These are phyloP conservation scores for Pythium folliculosum DNA, from an alignment of 352 stramenopile genomes.

Conservation along the genomic window DNA sequence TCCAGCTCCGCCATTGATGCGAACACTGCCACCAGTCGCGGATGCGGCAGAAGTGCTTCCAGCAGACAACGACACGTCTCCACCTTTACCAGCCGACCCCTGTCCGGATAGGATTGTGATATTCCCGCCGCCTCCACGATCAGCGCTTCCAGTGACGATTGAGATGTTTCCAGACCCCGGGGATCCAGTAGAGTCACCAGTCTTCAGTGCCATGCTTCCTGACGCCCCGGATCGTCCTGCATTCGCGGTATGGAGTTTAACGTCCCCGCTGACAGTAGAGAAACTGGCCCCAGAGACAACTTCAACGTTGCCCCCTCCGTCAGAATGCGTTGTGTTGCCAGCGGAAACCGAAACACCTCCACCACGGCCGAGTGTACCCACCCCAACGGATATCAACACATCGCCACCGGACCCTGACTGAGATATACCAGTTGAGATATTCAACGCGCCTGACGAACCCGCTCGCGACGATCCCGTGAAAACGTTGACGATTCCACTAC, in stretches of 20 bases:
- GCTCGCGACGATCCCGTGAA: conserved; percentile 46
- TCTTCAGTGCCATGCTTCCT: conserved; percentile 74
- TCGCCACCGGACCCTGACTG: conserved; percentile 52
- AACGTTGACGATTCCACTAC: conserved; percentile 55
- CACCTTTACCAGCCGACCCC: conserved; percentile 51
- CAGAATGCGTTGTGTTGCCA: conserved; percentile 42
- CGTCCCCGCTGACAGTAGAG: conserved; percentile 48
- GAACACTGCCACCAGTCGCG: conserved; percentile 46
- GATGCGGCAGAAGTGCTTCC: conserved; percentile 40
- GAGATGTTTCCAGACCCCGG: conserved; percentile 67
- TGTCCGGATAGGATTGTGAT: conserved; percentile 55
- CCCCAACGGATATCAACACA: conserved; percentile 55
- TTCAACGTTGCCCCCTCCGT: conserved; percentile 54
- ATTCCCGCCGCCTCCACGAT: conserved; percentile 55
- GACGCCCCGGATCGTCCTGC: conserved; percentile 63
- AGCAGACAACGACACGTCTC: conserved; percentile 34
- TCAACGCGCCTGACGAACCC: conserved; percentile 64
- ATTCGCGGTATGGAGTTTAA: conserved; percentile 50
- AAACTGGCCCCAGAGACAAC: conserved; percentile 59
- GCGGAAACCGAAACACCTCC: conserved; percentile 46
- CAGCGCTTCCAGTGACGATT: conserved; percentile 56
- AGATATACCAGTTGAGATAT: conserved; percentile 66
- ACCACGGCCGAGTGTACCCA: conserved; percentile 42
- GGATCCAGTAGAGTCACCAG: conserved; percentile 47
- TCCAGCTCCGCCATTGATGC: conserved; percentile 50